A percentile compares a stretch with the other conserved stretches of the same genome.
These are phyloP conservation scores for Suaeda aralocaspica DNA, from an alignment of 148 eudicot species.

Conservation along the genomic window DNA sequence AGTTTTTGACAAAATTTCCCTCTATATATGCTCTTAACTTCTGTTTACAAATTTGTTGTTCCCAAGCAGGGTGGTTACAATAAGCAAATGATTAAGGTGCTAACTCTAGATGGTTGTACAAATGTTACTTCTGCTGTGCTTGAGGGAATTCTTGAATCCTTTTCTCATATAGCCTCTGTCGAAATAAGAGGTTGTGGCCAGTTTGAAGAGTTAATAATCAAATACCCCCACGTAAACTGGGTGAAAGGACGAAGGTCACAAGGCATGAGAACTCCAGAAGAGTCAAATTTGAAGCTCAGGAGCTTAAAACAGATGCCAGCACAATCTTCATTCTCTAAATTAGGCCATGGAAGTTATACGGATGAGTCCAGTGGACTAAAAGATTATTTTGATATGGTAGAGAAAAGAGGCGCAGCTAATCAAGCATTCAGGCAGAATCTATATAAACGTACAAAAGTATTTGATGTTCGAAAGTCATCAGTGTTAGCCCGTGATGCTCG, in stretches of 20 bases:
- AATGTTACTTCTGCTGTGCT: conserved; percentile 55
- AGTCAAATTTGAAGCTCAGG: conserved; percentile 41
- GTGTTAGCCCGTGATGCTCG: conserved; percentile 86
- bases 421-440: conserved; percentile 73
- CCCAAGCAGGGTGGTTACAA: conserved; percentile 73
- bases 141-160: conserved; percentile 64
- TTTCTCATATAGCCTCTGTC: conserved; percentile 54
- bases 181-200: conserved; percentile 94
- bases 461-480: conserved; percentile 78
- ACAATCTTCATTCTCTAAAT: conserved; percentile 36
- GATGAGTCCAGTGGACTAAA: conserved; percentile 90
- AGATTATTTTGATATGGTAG: conserved; percentile 88
- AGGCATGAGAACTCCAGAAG: conserved; percentile 16
- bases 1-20: too few relatives aligned
- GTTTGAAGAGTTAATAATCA: conserved; percentile 59
- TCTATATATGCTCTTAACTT: conserved; percentile 8
- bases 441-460: conserved; percentile 78
- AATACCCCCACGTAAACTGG: conserved; percentile 74
- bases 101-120: conserved; percentile 75
- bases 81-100: conserved; percentile 59
- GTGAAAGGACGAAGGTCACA: conserved; percentile 34
- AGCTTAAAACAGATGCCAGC: conserved; percentile 49
- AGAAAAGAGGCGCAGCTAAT: conserved; percentile 73
- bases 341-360: conserved; percentile 41
- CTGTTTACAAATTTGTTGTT: conserved; percentile 1